These are phyloP conservation scores for Heteromeles arbutifolia DNA, from an alignment of 306 rosid species.

Conservation along the genomic window DNA sequence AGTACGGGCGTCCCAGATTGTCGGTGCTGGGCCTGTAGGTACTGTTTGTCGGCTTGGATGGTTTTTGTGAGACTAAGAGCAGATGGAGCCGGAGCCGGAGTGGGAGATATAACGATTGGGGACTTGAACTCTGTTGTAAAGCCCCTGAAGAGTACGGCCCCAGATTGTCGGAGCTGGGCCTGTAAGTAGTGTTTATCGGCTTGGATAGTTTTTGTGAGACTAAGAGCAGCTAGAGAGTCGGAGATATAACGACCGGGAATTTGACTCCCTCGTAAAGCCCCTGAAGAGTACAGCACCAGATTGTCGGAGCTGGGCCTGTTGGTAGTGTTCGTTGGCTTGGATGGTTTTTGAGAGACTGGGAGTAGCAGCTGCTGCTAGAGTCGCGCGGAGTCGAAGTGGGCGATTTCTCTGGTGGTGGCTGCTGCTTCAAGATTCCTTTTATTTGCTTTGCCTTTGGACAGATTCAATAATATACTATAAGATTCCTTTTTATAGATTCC, in stretches of 20 bases:
- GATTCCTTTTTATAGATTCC: no score
- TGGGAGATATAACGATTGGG: conserved; percentile 31
- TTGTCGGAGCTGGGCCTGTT: conserved; percentile 43
- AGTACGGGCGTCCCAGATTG: conserved; percentile 58
- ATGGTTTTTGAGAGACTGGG: conserved; percentile 30
- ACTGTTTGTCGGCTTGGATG: conserved; percentile 39
- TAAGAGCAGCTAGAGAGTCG: conserved; percentile 21
- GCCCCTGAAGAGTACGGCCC: conserved; percentile 60
- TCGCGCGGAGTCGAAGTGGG: conserved; percentile 17
- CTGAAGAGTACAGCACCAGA: conserved; percentile 69
- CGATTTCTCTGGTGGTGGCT: not conserved
- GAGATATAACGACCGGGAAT: conserved; percentile 33
- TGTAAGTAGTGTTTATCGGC: conserved; percentile 35
- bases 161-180: conserved; percentile 48
- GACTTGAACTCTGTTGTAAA: conserved; percentile 38
- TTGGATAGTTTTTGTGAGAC: conserved; percentile 35
- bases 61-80: conserved; percentile 24
- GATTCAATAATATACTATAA: no score
- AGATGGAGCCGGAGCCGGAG: conserved; percentile 22
- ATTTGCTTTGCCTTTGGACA: no score
- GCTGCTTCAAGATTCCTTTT: no score
- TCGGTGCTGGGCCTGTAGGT: conserved; percentile 42
- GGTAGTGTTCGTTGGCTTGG: conserved; percentile 31
- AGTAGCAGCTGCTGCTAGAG: conserved; percentile 6
- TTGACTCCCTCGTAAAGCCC: conserved; percentile 35